Evolutionary conservation across 148 eudicot genomes (phyloP), one percentile per base, ranked within the genome.

Genomic region (Dysphania ambrosioides): DNA sequence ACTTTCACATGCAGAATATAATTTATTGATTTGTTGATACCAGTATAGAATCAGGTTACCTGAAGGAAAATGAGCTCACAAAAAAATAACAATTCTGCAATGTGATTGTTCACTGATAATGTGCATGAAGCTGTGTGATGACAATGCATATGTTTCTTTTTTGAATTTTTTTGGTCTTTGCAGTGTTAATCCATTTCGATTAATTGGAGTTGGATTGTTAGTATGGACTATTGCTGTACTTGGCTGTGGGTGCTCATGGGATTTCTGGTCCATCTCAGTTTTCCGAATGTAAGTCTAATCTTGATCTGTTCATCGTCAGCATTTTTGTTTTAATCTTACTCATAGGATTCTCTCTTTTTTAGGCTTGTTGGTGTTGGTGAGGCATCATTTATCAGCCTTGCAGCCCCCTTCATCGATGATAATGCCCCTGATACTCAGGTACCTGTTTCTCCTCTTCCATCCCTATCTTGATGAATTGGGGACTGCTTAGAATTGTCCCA

Each of bases 321-420:
- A 35, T 13, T 4, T 73, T 56, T 7, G n/a, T 65, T 61, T 60
- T 66, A 19, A 36, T 21, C 42, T 60, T 66, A 42, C 68, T 81
- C 69, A 71, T 57, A 68, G 29, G 11, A 44, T 38, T 73, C 32
- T 72, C 58, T 67, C 6, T 36, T 72, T 76, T 53, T 63, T 79
- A 95, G 99, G 99, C 86, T 95, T 75, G 99, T 95, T 68, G 97
- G 99, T 84, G 99, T 92, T 61, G 99, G 99, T 38, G 97, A 95
- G 88, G 99, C 99, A 61, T 95, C 97, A 72, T 95, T 95, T 77
- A 86, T 95, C 77, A 92, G 99, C 78, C 99, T 95, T 88, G 99
- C 99, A 68, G 96, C 99, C 75, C 97, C 97, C 38, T 95, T 87
- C 79, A 95, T 95, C 78, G 99, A 95, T 74, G 99, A 95, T 74